Evolutionary conservation across 1,284 basidiomycete genomes (phyloP).

Genomic region (Cystobasidiaceae sp.): DNA sequence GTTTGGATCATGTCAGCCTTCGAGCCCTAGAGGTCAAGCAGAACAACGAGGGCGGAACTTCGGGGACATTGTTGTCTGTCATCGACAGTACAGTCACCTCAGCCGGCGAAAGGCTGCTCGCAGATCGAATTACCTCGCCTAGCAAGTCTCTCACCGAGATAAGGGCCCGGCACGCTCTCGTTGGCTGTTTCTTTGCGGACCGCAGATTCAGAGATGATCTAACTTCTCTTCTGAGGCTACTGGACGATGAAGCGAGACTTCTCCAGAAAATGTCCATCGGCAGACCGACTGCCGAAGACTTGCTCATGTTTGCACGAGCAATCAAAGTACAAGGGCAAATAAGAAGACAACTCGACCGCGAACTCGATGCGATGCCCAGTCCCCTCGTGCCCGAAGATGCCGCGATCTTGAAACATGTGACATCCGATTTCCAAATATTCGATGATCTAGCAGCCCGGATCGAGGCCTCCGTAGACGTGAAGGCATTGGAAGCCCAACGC

Average conservation of each 20-base stretch:
- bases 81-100: constrained; percentile 73
- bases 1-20: constrained; percentile 55
- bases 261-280: constrained; percentile 71
- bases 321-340: constrained; percentile 17
- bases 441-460: constrained; percentile 59
- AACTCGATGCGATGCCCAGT: neutral
- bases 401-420: neutral
- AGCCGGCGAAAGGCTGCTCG: constrained; percentile 70
- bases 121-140: constrained; percentile 54
- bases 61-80: constrained; percentile 70
- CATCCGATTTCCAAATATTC: constrained; percentile 49
- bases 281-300: constrained; percentile 62
- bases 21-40: constrained; percentile 82
- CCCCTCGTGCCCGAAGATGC: neutral
- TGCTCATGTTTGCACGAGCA: constrained; percentile 58
- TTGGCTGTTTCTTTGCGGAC: constrained; percentile 65
- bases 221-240: constrained; percentile 55
- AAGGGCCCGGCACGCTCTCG: constrained; percentile 66
- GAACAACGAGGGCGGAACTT: constrained; percentile 61
- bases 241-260: constrained; percentile 70
- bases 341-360: neutral
- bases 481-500: constrained; percentile 31
- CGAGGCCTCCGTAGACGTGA: constrained; percentile 54
- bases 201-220: constrained; percentile 67
- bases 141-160: constrained; percentile 72